These are phyloP conservation scores for Lactifluus rugatus DNA, from an alignment of 768 basidiomycete genomes.

Conservation along the genomic window DNA sequence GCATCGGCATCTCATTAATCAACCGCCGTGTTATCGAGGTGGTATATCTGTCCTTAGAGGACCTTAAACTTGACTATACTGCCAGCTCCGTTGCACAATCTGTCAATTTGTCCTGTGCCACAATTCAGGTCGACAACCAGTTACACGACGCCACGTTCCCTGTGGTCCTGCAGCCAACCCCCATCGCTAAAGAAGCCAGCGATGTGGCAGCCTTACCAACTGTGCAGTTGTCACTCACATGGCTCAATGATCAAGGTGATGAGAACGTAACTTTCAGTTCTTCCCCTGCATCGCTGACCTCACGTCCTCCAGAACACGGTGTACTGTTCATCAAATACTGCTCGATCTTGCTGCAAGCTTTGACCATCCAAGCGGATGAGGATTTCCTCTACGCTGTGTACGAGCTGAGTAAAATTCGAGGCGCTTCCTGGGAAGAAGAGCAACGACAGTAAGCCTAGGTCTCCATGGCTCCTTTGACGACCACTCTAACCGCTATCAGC, in stretches of 20 bases:
- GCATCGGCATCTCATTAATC: slow-evolving; percentile 86
- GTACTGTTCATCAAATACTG: slow-evolving; percentile 98
- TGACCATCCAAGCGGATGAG: slow-evolving; percentile 96
- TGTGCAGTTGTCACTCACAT: slow-evolving; percentile 76
- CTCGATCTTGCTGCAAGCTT: slow-evolving; percentile 83
- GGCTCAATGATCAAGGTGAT: slow-evolving; percentile 88
- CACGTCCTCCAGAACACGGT: slow-evolving; percentile 64
- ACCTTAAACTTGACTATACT: slow-evolving; percentile 76
- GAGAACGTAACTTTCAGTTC: slow-evolving; percentile 4
- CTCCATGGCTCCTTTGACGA: background rate
- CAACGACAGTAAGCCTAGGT: slow-evolving; percentile 53
- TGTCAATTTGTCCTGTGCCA: slow-evolving; percentile 72
- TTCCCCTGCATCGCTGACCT: background rate
- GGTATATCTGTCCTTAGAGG: slow-evolving; percentile 71
- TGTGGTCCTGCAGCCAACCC: slow-evolving; percentile 89
- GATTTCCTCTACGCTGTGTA: slow-evolving; percentile 89
- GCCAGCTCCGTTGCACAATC: slow-evolving; percentile 73
- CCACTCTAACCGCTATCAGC: slow-evolving; percentile 30
- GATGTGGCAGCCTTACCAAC: slow-evolving; percentile 80
- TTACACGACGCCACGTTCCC: slow-evolving; percentile 93
- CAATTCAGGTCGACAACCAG: slow-evolving; percentile 93
- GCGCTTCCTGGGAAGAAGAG: slow-evolving; percentile 80
- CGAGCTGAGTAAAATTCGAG: slow-evolving; percentile 85
- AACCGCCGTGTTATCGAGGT: slow-evolving; percentile 85
- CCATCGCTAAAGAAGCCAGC: slow-evolving; percentile 64